A percentile compares a stretch with the other conserved stretches of the same genome.
phyloP scores from a whole-genome alignment of 1,139 yeast species.

The Scheffersomyces titani region DNA sequence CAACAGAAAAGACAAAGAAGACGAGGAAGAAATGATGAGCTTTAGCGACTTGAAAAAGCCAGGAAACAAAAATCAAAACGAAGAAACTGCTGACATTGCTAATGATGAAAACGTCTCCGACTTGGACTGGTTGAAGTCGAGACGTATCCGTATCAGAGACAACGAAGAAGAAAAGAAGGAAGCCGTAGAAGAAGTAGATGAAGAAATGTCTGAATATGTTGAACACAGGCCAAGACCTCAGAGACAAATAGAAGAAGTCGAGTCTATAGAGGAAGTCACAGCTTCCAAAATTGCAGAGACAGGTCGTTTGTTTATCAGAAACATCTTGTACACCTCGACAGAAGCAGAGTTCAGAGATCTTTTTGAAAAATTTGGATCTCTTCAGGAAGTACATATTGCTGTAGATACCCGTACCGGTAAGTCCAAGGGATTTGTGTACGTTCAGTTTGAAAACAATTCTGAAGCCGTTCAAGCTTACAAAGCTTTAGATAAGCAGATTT shows the following conservation, averaged over 20 bases:
- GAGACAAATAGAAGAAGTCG: slow-evolving; percentile 2
- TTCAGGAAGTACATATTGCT: slow-evolving; percentile 87
- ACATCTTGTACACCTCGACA: slow-evolving; percentile 75
- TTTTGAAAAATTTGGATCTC: slow-evolving; percentile 56
- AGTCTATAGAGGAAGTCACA: slow-evolving; percentile 10
- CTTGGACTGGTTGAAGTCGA: slow-evolving; percentile 83
- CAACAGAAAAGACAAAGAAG: slow-evolving; percentile 26
- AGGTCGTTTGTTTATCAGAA: slow-evolving; percentile 86
- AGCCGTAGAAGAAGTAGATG: slow-evolving; percentile 5
- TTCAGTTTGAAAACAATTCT: slow-evolving; percentile 63
- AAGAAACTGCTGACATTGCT: slow-evolving; percentile 31
- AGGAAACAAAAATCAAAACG: slow-evolving; percentile 17
- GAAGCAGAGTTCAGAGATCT: slow-evolving; percentile 74
- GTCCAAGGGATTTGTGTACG: slow-evolving; percentile 91
- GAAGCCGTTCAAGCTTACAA: slow-evolving; percentile 78
- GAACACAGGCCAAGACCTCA: slow-evolving; percentile 3
- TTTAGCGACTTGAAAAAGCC: slow-evolving; percentile 17
- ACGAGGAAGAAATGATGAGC: slow-evolving; percentile 27
- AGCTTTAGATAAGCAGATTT: slow-evolving; percentile 80
- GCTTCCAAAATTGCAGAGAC: slow-evolving; percentile 58
- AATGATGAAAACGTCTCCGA: slow-evolving; percentile 66
- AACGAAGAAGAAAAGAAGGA: slow-evolving; percentile 25
- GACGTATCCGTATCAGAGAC: slow-evolving; percentile 74
- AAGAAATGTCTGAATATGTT: slow-evolving; percentile 19
- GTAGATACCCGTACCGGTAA: slow-evolving; percentile 86